Evolutionary conservation across 1,284 basidiomycete genomes (phyloP), one percentile per base, ranked within the genome.

Genomic region (Inonotus hispidus): DNA sequence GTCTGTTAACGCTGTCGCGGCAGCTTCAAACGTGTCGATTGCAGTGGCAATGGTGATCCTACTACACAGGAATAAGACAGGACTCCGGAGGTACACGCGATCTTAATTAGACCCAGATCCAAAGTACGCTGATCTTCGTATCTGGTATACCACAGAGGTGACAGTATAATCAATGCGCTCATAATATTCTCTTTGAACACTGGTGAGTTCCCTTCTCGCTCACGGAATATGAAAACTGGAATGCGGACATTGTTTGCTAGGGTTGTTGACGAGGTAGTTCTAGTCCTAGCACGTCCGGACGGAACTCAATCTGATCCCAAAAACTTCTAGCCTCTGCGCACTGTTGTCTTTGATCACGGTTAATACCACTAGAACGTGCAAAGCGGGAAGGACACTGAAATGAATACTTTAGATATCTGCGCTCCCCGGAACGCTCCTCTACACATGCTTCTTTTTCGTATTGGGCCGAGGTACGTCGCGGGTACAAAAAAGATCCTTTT

Each of bases 371-470:
- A 10, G 27, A 21, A 60, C 46, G 23, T 2, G 19, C 53, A n/a
- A 32, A 47, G 32, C 45, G 23, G 37, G 16, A 27, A 50, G 35
- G 60, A 56, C 29, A 62, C 41, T 21, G 53, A 50, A 38, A 14
- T n/a, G 8, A n/a, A 16, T 25, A 39, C 27, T 43, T 23, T 59
- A 82, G 81, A 82, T 82, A 63, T 65, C 80, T 11, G 69, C 74
- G 2, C 76, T 76, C 68, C 78, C 77, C 3, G 67, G 75, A 50
- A 80, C 79, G 3, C 72, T 82, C 64, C 77, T 83, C 59, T 83
- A 83, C 68, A 82, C 82, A 27, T 75, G 78, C 45, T 83, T 83
- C 70, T 83, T 80, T 69, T 83, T 83, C 73, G 77, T 77, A 61
- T 71, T 83, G 39, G 82, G 82, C 63, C 75, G 81, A 65, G 66